phyloP scores from a whole-genome alignment of 1,284 basidiomycete genomes.

The Ustilago tritici region DNA sequence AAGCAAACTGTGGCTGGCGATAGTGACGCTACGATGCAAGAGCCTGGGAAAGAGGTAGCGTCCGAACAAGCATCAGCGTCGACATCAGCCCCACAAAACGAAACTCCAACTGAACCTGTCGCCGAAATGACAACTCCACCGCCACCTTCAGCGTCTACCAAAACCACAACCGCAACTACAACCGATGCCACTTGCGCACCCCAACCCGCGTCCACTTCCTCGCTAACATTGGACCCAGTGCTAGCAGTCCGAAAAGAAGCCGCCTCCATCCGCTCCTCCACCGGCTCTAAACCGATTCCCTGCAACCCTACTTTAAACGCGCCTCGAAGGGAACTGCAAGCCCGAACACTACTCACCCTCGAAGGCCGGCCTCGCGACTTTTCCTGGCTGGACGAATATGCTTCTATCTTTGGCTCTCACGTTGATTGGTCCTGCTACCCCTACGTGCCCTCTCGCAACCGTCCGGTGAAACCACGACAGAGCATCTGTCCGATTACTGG shows the following conservation, averaged over 20 bases:
- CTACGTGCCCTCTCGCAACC: constrained; percentile 70
- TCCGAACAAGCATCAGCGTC: neutral
- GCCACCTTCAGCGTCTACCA: too few species aligned
- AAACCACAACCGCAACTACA: too few species aligned
- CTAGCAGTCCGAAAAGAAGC: constrained; percentile 38
- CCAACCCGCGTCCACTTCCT: neutral
- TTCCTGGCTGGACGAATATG: constrained; percentile 79
- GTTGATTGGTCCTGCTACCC: constrained; percentile 71
- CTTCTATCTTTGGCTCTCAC: constrained; percentile 79
- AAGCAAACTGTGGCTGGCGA: neutral
- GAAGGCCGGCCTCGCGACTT: constrained; percentile 42
- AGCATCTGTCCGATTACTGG: constrained; percentile 72
- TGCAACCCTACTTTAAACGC: neutral
- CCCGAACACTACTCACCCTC: constrained; percentile 58
- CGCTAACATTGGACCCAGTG: constrained; percentile 46
- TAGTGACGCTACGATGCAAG: neutral
- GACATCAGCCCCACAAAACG: neutral
- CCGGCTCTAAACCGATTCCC: neutral
- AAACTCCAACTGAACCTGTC: too few species aligned
- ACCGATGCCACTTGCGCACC: neutral
- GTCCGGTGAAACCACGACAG: constrained; percentile 69
- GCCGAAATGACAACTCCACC: too few species aligned
- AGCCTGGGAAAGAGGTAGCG: neutral
- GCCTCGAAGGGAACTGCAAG: constrained; percentile 22
- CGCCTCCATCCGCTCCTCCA: neutral